A percentile compares a stretch with the other conserved stretches of the same genome.
These are phyloP conservation scores for Apiospora rasikravindrae DNA, from an alignment of 2,329 filamentous ascomycete genomes.

Conservation along the genomic window DNA sequence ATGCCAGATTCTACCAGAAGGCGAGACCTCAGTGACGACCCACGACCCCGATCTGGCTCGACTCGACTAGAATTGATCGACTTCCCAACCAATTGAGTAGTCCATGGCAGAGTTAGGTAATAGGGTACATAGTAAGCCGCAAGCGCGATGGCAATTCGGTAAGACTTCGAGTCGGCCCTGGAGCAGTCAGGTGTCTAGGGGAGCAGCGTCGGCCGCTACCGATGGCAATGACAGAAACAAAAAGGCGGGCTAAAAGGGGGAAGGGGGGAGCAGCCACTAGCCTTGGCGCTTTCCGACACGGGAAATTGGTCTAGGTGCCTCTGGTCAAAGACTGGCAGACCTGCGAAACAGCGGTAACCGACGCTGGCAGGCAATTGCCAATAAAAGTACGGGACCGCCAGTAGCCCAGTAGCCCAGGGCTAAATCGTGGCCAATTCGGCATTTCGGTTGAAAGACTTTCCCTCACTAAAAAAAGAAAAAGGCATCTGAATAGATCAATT, in stretches of 20 bases:
- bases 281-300: neutral
- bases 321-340: neutral
- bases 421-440: neutral
- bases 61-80: neutral
- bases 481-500: no score
- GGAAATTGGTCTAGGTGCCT: conserved; percentile 10
- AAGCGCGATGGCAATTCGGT: neutral
- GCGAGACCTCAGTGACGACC: neutral
- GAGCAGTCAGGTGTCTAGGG: neutral
- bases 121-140: neutral
- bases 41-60: neutral
- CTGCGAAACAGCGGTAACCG: conserved; percentile 1
- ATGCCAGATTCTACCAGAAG: neutral
- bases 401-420: neutral
- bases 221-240: neutral
- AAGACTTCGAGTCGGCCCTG: neutral
- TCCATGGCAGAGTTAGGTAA: neutral
- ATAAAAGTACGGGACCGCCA: neutral
- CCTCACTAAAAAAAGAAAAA: no score
- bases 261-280: neutral
- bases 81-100: neutral
- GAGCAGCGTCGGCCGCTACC: conserved; percentile 5
- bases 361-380: neutral
- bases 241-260: neutral
- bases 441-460: neutral